Evolutionary conservation across 768 basidiomycete species (phyloP), one percentile per base, ranked within the genome.

Genomic region (Mycena filopes): DNA sequence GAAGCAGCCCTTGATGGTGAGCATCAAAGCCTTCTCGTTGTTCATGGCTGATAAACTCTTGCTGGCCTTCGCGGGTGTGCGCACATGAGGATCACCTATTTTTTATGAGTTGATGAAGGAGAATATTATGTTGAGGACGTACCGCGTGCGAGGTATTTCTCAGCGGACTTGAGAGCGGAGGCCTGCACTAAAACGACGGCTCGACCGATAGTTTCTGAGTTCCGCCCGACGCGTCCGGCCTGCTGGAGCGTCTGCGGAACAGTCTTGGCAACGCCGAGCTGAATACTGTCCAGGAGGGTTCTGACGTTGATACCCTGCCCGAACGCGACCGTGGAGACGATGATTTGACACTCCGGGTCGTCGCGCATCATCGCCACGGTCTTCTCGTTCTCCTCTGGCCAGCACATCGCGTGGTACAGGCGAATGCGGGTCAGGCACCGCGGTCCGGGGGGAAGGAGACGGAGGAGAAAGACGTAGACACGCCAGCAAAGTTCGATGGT

Each of bases 301-400:
- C 23, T 18, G 1, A 46, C 31, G 46, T 70, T 67, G 36, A 70
- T 31, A 4, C 69, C 69, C 20, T 63, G 42, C 4, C 49, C 69
- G 26, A 67, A 64, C 16, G 66, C 66, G 36, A 70, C 31, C 7
- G 69, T 69, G 15, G 64, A 47, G 33, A 71, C 31, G n/a, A 70
- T 42, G 10, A 67, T 53, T 33, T 60, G 60, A n/a, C 55, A 59
- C 16, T 16, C 12, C 1, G 61, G 66, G 38, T 67, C 51, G 21
- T 63, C 42, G 7, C 28, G 41, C 25, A 71, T 42, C 2, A 71
- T 47, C 9, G 47, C 20, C 2, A 70, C 20, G 18, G 58, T 70
- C 40, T 66, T 46, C n/a, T 49, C 51, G 55, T 71, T 71, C 36
- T 66, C 56, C 9, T 49, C 51, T 4, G 48, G 23, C 23, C 31